Conservation (phyloP, 331 rosid species). For the Quercus tomentella region DNA sequence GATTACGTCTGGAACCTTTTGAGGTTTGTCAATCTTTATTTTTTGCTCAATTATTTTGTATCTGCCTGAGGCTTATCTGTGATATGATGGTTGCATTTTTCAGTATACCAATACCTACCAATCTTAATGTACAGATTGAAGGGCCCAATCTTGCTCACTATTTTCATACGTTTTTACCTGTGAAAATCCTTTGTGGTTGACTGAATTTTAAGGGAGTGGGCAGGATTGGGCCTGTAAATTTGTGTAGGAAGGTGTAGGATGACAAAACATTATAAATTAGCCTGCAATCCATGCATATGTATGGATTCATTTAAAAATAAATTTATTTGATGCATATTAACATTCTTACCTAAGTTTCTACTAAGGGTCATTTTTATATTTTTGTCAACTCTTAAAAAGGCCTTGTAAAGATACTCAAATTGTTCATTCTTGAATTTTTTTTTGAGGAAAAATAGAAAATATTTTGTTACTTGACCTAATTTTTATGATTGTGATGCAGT, state of each 20-base stretch:
- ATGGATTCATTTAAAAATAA: too few relatives aligned
- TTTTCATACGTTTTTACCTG: neutral
- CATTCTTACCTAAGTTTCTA: too few relatives aligned
- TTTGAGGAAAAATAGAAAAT: too few relatives aligned
- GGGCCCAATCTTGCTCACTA: neutral
- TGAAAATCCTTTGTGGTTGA: neutral
- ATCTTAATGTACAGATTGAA: neutral
- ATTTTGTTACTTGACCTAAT: too few relatives aligned
- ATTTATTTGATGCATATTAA: too few relatives aligned
- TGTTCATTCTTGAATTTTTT: too few relatives aligned
- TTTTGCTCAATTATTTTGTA: neutral
- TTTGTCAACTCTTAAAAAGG: too few relatives aligned
- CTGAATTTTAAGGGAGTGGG: neutral
- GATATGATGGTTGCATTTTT: conserved; percentile 11
- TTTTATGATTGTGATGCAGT: too few relatives aligned
- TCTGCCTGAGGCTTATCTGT: conserved; percentile 4
- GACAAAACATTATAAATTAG: neutral
- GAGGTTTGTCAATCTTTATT: conserved; percentile 53
- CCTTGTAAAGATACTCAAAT: too few relatives aligned
- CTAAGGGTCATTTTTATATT: too few relatives aligned
- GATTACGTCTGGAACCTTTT: conserved; percentile 54
- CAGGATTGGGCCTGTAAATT: neutral
- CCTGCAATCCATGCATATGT: too few relatives aligned
- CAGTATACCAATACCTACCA: neutral
- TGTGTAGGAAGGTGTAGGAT: neutral